A percentile compares a stretch with the other conserved stretches of the same genome.
phyloP scores from a whole-genome alignment of 2,329 filamentous ascomycete genomes.

The Eurotiales sp. region DNA sequence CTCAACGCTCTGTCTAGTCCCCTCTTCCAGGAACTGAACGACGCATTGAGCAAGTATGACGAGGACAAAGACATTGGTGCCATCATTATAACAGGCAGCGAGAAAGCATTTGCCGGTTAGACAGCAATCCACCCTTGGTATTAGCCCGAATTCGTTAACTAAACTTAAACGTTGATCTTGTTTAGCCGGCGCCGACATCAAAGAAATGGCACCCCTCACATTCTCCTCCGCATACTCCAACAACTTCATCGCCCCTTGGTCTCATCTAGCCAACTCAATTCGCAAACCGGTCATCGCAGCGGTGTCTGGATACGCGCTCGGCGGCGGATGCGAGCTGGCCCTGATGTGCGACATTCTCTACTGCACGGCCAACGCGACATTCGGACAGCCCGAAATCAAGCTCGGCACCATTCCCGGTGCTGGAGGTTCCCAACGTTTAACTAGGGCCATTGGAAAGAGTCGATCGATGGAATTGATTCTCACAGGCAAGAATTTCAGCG shows the following conservation, averaged over 20 bases:
- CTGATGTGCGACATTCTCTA: slow-evolving; percentile 98
- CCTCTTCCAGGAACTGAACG: slow-evolving; percentile 84
- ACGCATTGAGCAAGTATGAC: slow-evolving; percentile 69
- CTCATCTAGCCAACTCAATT: slow-evolving; percentile 72
- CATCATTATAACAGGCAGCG: slow-evolving; percentile 82
- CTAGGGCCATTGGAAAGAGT: slow-evolving; percentile 75
- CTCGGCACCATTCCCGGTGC: slow-evolving; percentile 88
- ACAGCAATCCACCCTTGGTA: background rate
- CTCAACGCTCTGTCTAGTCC: slow-evolving; percentile 91
- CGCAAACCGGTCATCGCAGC: slow-evolving; percentile 94
- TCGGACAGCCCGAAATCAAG: slow-evolving; percentile 97
- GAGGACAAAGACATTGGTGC: slow-evolving; percentile 65
- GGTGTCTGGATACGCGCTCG: slow-evolving; percentile 89
- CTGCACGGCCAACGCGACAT: slow-evolving; percentile 78
- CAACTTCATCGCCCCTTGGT: slow-evolving; percentile 96
- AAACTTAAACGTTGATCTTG: slow-evolving; percentile 8
- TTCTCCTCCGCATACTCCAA: slow-evolving; percentile 83
- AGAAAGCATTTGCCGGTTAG: slow-evolving; percentile 75
- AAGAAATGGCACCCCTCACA: slow-evolving; percentile 92
- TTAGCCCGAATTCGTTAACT: background rate
- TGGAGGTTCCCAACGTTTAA: slow-evolving; percentile 85
- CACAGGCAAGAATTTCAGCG: slow-evolving; percentile 78
- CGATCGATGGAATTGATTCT: slow-evolving; percentile 89
- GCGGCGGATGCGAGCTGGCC: slow-evolving; percentile 92
- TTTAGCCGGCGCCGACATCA: slow-evolving; percentile 88